Base-by-base conservation (phyloP, 1,139 yeast species). In the Torulaspora globosa region DNA sequence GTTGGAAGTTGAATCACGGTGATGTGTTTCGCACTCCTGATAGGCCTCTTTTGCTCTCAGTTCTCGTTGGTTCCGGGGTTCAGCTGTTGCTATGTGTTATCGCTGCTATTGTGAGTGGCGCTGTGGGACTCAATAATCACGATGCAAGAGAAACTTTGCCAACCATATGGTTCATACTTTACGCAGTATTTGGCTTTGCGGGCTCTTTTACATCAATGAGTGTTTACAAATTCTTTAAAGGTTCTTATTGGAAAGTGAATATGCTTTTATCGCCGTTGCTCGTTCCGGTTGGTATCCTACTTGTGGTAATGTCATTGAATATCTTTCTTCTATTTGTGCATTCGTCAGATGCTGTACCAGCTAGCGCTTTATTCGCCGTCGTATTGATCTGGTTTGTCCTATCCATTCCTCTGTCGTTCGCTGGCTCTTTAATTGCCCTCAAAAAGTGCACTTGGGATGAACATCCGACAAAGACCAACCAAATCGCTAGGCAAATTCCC, bases 1-100 rank as follows among this genome's bases (percentile, higher is more conserved):
- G 99, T 34, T 92, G 99, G 99, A 94, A 94, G 67, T 75, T 92
- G 54, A 82, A 90, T 37, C 95, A 92, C 63, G 97, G 97, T 50
- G 98, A 92, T 65, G 89, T 92, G 29, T 92, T 92, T 73, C 78
- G 98, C 65, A 72, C 92, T 5, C 98, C 98, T 33, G 68, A 73
- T 48, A 74, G 78, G 54, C 74, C 84, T 50, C 74, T 89, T 78
- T 55, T 86, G 19, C 75, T 89, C 49, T 84, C 96, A 5, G 80
- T 89, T 10, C 68, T 89, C 29, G 78, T 89, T 47, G 99, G 99
- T 37, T 82, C 94, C 49, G 99, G 99, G 49, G 69, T 77, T 29
- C 99, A 92, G 67, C 69, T 92, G 40, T 78, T 89, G 53, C 72
- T 84, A 59, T 90, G 94, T 94, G 67, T 82, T 3, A 69, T 80